Evolutionary conservation across 139 green algal species (phyloP), one percentile per base, ranked within the genome.

Genomic region (Zygnema cylindricum): DNA sequence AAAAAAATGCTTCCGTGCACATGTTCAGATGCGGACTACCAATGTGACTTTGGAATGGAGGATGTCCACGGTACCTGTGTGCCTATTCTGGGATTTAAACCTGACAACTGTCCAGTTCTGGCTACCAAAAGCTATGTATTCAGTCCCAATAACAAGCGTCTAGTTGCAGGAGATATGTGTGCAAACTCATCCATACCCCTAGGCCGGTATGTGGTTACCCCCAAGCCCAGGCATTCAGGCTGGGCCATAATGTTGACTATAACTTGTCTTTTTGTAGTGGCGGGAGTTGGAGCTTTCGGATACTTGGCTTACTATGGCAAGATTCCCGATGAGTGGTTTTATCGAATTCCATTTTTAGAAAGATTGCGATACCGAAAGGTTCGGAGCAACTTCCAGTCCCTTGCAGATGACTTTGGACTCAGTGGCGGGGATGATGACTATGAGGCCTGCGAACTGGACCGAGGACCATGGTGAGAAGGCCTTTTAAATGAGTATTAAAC

Each of bases 371-470:
- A 90, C 33, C 33, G 21, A 22, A 90, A 86, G 55, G 25, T 90
- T 42, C 82, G 86, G 30, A 41, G 35, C 82, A 90, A 90, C 35
- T 91, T 91, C 49, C 43, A 90, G 86, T 91, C 86, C 23, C 81
- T 91, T 0, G 55, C 86, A n/a, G 42, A 91, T 25, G 86, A 91
- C 38, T 91, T 91, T 89, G 86, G 86, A n/a, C 78, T 90, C 75
- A 40, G 32, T 35, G 84, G 76, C 16, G 83, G 57, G n/a, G 85
- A 90, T 25, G 85, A 90, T 39, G 85, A 89, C 21, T 87, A 57
- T 1, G 77, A 89, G 40, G 40, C 41, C 16, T 16, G 71, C 33
- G 82, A 87, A 55, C 76, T 85, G 78, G 76, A 85, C 42, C 36
- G 78, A 35, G n/a, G 78, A 41, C 36, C 78, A 39, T 85, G 41